Conservation (phyloP, 495 filamentous ascomycete genomes). For the Entonaema liquescens region DNA sequence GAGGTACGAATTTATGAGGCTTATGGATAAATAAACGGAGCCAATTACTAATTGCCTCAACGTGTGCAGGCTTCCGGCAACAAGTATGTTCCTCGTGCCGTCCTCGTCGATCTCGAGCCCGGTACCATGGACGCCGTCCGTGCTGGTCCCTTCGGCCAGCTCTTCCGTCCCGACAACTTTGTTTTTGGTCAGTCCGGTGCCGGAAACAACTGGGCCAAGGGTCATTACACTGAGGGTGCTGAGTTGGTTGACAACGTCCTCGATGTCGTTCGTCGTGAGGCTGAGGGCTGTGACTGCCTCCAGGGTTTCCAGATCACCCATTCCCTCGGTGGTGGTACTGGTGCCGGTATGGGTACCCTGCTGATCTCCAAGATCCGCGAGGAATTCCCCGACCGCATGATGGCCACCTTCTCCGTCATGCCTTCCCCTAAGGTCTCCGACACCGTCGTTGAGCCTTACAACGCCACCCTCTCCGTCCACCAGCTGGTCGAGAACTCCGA, state of each 20-base stretch:
- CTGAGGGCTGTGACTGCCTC: constrained; percentile 98
- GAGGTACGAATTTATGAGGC: constrained; percentile 69
- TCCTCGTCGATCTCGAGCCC: constrained; percentile 99
- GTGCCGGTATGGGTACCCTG: constrained; percentile 99
- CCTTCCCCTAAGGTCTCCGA: constrained; percentile 99
- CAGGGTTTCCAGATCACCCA: constrained; percentile 99
- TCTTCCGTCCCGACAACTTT: constrained; percentile 99
- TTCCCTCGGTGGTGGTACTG: constrained; percentile 99
- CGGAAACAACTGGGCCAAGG: constrained; percentile 99
- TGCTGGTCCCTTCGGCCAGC: constrained; percentile 97
- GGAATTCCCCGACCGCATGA: constrained; percentile 99
- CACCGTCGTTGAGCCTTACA: constrained; percentile 99
- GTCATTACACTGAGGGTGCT: constrained; percentile 99
- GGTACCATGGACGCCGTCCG: constrained; percentile 99
- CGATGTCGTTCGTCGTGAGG: constrained; percentile 98
- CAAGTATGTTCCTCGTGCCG: constrained; percentile 99
- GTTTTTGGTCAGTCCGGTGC: constrained; percentile 99
- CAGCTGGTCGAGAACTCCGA: constrained; percentile 99
- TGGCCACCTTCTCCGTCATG: constrained; percentile 99
- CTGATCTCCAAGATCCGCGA: constrained; percentile 99
- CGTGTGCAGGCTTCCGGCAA: constrained; percentile 80
- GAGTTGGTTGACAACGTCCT: constrained; percentile 98
- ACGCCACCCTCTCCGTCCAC: constrained; percentile 98
- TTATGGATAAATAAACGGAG: neutral
- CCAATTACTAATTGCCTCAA: constrained; percentile 18